Percentiles rank a stretch among this genome's conserved stretches.
These are phyloP conservation scores for Beta vulgaris DNA, from an alignment of 148 eudicot genomes.

Conservation along the genomic window DNA sequence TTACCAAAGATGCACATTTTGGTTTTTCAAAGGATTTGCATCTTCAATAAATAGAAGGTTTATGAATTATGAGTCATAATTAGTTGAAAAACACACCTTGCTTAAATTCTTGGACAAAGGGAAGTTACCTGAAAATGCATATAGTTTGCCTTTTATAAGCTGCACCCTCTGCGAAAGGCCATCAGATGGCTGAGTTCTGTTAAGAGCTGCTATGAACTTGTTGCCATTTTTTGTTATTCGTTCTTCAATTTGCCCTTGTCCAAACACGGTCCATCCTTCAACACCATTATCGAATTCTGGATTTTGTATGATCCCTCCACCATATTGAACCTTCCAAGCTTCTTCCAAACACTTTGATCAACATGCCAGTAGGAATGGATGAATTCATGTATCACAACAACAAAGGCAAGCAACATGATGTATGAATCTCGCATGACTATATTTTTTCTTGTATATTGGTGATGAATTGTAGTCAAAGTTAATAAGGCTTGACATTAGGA, in stretches of 20 bases:
- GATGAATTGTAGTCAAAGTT: no score
- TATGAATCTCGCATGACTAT: no score
- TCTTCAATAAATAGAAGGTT: no score
- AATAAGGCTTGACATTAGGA: no score
- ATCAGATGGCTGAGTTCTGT: slow-evolving; percentile 42
- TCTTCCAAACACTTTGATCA: slow-evolving; percentile 57
- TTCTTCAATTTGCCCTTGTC: slow-evolving; percentile 35
- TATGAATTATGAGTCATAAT: neutral
- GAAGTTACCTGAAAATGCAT: slow-evolving; percentile 53
- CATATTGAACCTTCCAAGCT: slow-evolving; percentile 47
- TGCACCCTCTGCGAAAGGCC: slow-evolving; percentile 43
- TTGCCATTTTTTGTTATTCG: slow-evolving; percentile 34
- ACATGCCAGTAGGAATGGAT: neutral
- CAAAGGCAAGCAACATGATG: neutral
- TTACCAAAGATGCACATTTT: no score
- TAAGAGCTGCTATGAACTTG: slow-evolving; percentile 40
- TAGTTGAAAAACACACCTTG: no score
- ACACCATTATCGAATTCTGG: slow-evolving; percentile 43
- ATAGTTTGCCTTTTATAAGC: slow-evolving; percentile 35
- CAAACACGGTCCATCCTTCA: slow-evolving; percentile 45
- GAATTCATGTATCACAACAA: neutral
- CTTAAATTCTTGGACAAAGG: neutral
- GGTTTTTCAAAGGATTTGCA: no score
- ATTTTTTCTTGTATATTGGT: no score
- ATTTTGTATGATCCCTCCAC: slow-evolving; percentile 53